Base-by-base conservation (phyloP, 2,329 filamentous ascomycete species). In the Fusarium anthophilum region DNA sequence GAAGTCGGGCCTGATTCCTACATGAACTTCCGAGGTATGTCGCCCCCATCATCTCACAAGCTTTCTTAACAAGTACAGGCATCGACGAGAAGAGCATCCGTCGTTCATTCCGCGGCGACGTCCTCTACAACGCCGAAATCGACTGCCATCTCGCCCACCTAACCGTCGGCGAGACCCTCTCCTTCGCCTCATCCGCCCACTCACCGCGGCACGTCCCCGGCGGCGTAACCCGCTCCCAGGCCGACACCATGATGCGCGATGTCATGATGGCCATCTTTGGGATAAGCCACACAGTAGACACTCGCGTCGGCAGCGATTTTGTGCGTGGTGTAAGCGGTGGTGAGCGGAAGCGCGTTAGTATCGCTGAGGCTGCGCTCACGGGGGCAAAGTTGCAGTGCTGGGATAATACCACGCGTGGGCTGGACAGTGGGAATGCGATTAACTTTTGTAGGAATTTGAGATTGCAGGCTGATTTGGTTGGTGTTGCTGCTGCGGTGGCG, bases 251-350 rank as follows among this genome's bases (percentile, higher is more conserved):
- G 73, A 72, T 77, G 70, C 76, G 76, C 14, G 87, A 91, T 56
- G 91, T 92, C 1, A 83, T 95, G 63, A 83, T 95, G 80, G 92
- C 90, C 76, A 93, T 95, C 82, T 95, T 95, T 69, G 92, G 92
- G 6, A 94, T 95, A 65, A 87, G 85, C 12, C 93, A 95, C 76
- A 94, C 93, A 0, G 89, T 89, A 73, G 87, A 93, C 74, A 95
- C 93, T 0, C 85, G 89, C 1, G 92, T 95, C 5, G 93, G 93
- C 22, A 90, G 94, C 73, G 90, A 92, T 69, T 87, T 83, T 73
- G 87, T 92, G 10, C 88, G 92, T 44, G 93, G 93, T 78, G 91
- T 95, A 0, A 93, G 91, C 54, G 93, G 93, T 72, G 93, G 93
- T 57, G 93, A 96, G 82, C 85, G 93, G 15, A 95, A 95, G 81